These are phyloP conservation scores for Backusella circina DNA, from an alignment of 192 early-diverging fungal genomes.

Conservation along the genomic window DNA sequence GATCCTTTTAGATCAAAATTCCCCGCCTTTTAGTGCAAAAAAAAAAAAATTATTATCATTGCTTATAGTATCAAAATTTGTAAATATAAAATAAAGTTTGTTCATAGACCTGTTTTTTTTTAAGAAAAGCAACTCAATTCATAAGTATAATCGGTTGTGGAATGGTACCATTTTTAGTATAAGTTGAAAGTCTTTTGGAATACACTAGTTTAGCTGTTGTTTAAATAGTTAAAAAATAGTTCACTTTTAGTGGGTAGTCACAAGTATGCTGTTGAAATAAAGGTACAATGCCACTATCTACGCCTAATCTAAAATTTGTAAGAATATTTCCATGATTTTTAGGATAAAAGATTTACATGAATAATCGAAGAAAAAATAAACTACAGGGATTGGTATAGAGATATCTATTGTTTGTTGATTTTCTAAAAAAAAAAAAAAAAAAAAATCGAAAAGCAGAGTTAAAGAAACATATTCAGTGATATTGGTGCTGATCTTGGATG, in stretches of 20 bases:
- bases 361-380: neutral
- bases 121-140: neutral
- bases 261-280: neutral
- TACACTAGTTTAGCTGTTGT: neutral
- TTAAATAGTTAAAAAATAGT: neutral
- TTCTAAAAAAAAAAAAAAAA: neutral
- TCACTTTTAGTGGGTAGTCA: neutral
- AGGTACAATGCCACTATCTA: neutral
- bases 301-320: neutral
- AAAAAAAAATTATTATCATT: neutral
- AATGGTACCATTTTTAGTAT: neutral
- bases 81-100: slow-evolving; percentile 4
- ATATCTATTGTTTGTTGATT: neutral
- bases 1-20: slow-evolving; percentile 24
- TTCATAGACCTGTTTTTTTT: neutral
- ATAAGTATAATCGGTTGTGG: neutral
- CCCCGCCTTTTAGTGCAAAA: slow-evolving; percentile 20
- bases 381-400: neutral
- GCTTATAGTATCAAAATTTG: neutral
- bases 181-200: neutral
- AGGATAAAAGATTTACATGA: neutral
- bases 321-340: neutral
- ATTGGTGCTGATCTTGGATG: neutral
- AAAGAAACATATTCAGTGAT: neutral
- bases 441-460: neutral